Percentiles rank a stretch among this genome's conserved stretches.
Conservation (phyloP, 2,329 filamentous ascomycete genomes). For the Arthrobotrys musiformis region DNA sequence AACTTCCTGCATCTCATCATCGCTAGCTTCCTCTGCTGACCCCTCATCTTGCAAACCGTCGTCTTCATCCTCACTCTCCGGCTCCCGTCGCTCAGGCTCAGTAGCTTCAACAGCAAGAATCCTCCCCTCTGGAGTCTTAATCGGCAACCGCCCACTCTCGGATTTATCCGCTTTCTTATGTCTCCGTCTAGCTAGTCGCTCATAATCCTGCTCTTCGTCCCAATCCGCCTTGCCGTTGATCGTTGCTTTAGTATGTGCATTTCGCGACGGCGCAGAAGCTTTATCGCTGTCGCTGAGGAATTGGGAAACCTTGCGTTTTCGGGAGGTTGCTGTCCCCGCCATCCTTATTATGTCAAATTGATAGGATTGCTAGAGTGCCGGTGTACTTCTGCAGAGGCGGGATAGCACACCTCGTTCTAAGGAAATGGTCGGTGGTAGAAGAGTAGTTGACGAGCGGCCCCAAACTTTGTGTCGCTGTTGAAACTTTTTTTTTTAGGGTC, state of each 20-base stretch:
- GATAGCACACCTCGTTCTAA: too few relatives aligned
- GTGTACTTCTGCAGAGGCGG: too few relatives aligned
- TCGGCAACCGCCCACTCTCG: constrained; percentile 80
- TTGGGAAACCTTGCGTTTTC: constrained; percentile 51
- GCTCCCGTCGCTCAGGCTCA: constrained; percentile 35
- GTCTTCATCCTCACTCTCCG: constrained; percentile 32
- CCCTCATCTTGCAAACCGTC: neutral
- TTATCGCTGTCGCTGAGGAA: constrained; percentile 42
- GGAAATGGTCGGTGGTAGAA: too few relatives aligned
- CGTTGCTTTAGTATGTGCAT: constrained; percentile 39
- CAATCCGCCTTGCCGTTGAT: constrained; percentile 47
- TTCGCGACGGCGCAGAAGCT: constrained; percentile 26
- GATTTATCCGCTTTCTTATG: constrained; percentile 71
- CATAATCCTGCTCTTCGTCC: constrained; percentile 55
- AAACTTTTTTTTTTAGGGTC: neutral
- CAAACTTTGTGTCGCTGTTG: constrained; percentile 1
- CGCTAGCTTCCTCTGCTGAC: constrained; percentile 21
- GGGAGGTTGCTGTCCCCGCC: constrained; percentile 26
- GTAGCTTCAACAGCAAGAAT: constrained; percentile 68
- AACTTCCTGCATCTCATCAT: constrained; percentile 61
- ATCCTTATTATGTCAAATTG: neutral
- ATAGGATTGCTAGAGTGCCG: neutral
- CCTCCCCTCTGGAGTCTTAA: constrained; percentile 82
- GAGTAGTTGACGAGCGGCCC: too few relatives aligned
- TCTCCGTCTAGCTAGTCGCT: constrained; percentile 62